Base-by-base conservation (phyloP, 2,329 filamentous ascomycete genomes). In the Coniochaeta sp. region DNA sequence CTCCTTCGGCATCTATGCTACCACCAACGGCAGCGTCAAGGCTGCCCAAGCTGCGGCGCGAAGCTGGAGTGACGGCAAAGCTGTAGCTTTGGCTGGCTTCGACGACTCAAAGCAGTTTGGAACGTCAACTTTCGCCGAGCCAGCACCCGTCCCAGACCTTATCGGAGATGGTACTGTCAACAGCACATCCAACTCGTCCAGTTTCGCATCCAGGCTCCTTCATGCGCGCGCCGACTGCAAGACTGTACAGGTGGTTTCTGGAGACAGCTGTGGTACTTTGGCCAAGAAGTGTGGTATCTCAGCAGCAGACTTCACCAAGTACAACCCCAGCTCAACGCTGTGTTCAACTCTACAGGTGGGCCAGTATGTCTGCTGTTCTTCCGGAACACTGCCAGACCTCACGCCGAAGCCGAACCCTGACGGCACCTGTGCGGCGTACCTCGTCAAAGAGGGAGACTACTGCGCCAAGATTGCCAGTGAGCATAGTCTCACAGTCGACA, bases 281-380 rank as follows among this genome's bases (percentile, higher is more conserved):
- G 54, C 54, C 1, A 38, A 7, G 3, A 34, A 36, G 28, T 56
- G 54, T n/a, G 54, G 54, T 17, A 56, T 56, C 28, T 28, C 54
- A 14, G 26, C 34, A 6, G 17, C 17, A 16, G 61, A 67, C 36
- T 71, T 72, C 40, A 67, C 62, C 0, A 65, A 66, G 56, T 69
- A 68, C 59, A 70, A 73, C 62, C 60, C 65, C 6, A 40, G 17
- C 31, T 22, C 59, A 0, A 59, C 60, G 22, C 66, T 75, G 1
- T 78, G 75, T 58, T 64, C 67, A 2, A 69, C 63, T 0, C 67
- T 81, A 0, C 58, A 59, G 5, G 64, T 67, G 0, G 69, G 68
- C 24, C 69, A 76, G 64, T 67, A 65, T 40, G 71, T 76, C 0
- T 78, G 75, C 65, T 77, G 75, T 60, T 70, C 69, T 6, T 34